Conservation (phyloP, 768 basidiomycete species). For the Suillus tomentosus region DNA sequence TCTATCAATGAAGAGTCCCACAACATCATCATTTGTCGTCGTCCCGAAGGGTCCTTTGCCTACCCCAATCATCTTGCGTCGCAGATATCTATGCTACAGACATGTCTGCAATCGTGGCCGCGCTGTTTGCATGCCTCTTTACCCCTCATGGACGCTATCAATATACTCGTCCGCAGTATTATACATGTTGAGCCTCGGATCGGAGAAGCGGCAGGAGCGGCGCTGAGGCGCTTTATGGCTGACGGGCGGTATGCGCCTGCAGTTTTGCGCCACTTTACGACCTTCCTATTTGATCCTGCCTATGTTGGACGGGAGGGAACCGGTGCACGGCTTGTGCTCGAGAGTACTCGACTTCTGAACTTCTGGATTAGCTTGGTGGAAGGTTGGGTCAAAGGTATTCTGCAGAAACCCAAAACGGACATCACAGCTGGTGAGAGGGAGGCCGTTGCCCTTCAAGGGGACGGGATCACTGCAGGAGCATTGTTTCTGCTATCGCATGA, state of each 20-base stretch:
- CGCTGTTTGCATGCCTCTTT: constrained; percentile 65
- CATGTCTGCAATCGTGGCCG: constrained; percentile 84
- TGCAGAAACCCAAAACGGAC: constrained; percentile 41
- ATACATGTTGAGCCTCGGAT: constrained; percentile 82
- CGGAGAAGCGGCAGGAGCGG: constrained; percentile 63
- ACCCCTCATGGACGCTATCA: constrained; percentile 61
- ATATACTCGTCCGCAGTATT: constrained; percentile 80
- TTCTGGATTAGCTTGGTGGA: constrained; percentile 78
- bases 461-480: constrained; percentile 69
- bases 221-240: constrained; percentile 73
- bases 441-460: constrained; percentile 46
- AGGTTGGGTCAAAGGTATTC: constrained; percentile 58
- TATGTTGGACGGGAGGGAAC: constrained; percentile 65
- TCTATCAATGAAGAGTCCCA: constrained; percentile 64
- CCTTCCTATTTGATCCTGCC: constrained; percentile 73
- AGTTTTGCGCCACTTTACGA: constrained; percentile 65
- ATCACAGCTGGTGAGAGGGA: constrained; percentile 44
- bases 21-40: constrained; percentile 66
- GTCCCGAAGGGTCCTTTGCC: constrained; percentile 61
- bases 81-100: constrained; percentile 70
- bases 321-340: constrained; percentile 61
- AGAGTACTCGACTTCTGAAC: constrained; percentile 64
- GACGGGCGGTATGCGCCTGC: constrained; percentile 55
- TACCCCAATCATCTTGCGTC: constrained; percentile 64
- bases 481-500: constrained; percentile 75